Conservation (phyloP, 805 yeast genomes). For the Cyberlindnera mrakii region DNA sequence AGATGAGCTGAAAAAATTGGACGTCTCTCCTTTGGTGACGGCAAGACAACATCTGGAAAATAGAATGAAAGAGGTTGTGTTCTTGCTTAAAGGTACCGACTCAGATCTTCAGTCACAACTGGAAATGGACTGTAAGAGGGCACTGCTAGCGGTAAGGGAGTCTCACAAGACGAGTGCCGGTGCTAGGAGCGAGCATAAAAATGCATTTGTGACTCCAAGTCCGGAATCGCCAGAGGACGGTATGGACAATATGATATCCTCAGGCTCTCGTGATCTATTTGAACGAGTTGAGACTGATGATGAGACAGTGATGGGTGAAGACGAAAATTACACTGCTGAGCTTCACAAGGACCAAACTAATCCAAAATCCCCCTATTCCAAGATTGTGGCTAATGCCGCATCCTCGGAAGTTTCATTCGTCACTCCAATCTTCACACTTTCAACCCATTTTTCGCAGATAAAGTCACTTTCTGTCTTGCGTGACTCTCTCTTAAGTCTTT, state of each 20-base stretch:
- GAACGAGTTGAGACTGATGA: conserved; percentile 5
- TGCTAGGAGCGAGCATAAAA: not conserved
- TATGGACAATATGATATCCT: not conserved
- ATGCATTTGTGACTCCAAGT: conserved; percentile 5
- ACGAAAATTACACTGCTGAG: not conserved
- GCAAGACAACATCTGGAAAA: conserved; percentile 23
- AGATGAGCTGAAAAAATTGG: not conserved
- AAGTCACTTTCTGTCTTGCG: not conserved
- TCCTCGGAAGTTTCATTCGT: not conserved
- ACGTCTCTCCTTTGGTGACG: conserved; percentile 14
- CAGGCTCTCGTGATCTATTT: not conserved
- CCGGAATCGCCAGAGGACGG: conserved; percentile 4
- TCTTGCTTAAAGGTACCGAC: conserved; percentile 19
- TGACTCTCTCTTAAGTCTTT: conserved; percentile 5
- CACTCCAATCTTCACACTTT: conserved; percentile 3
- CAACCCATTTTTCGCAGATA: conserved; percentile 6
- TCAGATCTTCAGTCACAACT: conserved; percentile 4
- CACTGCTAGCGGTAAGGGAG: conserved; percentile 1
- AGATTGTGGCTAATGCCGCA: too few relatives aligned
- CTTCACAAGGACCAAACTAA: too few relatives aligned
- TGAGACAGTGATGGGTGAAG: conserved; percentile 8
- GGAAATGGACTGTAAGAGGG: conserved; percentile 9
- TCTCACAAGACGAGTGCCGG: not conserved
- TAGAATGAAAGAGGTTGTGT: conserved; percentile 24
- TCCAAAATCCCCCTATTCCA: too few relatives aligned